A percentile compares a stretch with the other conserved stretches of the same genome.
Conservation (phyloP, 805 yeast species). For the Saccharomycopsis amapae region DNA sequence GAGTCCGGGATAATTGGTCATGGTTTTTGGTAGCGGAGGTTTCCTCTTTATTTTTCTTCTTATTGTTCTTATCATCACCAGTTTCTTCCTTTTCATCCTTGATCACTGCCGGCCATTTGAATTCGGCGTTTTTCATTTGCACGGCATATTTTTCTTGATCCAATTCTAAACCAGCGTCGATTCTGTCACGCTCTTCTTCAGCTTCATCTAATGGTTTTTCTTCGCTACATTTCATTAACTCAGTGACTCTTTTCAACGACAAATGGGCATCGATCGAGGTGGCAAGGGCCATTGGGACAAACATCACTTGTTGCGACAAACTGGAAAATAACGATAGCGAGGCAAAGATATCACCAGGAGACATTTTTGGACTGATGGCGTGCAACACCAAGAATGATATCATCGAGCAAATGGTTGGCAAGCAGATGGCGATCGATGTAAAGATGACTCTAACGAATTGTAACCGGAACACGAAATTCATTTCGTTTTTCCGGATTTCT, state of each 20-base stretch:
- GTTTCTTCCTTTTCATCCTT: slow-evolving; percentile 24
- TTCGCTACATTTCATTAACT: slow-evolving; percentile 41
- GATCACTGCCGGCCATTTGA: slow-evolving; percentile 51
- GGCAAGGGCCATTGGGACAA: slow-evolving; percentile 65
- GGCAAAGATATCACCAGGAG: slow-evolving; percentile 61
- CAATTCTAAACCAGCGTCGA: slow-evolving; percentile 15
- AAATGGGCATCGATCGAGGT: slow-evolving; percentile 61
- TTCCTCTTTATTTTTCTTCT: background rate
- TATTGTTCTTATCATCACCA: slow-evolving; percentile 20
- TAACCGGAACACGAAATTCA: slow-evolving; percentile 47
- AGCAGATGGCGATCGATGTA: slow-evolving; percentile 45
- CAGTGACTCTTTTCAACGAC: slow-evolving; percentile 53
- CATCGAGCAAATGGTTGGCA: slow-evolving; percentile 52
- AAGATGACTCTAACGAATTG: slow-evolving; percentile 52
- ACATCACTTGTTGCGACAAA: slow-evolving; percentile 52
- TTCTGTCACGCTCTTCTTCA: slow-evolving; percentile 27
- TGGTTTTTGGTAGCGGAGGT: slow-evolving; percentile 19
- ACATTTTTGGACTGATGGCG: slow-evolving; percentile 31
- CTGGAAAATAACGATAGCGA: slow-evolving; percentile 63
- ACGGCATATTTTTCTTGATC: slow-evolving; percentile 37
- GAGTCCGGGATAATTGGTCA: slow-evolving; percentile 17
- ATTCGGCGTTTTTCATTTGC: slow-evolving; percentile 44
- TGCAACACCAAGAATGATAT: slow-evolving; percentile 39
- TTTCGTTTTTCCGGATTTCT: slow-evolving; percentile 50
- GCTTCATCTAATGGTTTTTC: slow-evolving; percentile 28